phyloP scores from a whole-genome alignment of 768 basidiomycete species.

The Leccinum subtestaceum region DNA sequence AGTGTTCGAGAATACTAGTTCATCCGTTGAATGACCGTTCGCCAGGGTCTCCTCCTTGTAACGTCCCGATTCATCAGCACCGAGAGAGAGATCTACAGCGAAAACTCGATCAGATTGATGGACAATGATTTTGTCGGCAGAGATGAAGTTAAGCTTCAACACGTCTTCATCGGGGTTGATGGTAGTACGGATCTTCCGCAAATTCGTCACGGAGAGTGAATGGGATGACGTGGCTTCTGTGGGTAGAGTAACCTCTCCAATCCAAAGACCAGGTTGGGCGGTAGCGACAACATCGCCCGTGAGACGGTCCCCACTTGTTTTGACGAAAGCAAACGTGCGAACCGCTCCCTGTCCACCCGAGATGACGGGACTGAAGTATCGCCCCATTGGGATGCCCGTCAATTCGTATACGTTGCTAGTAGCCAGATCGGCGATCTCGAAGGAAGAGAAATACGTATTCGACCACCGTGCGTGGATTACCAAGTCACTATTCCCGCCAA shows the following conservation, averaged over 20 bases:
- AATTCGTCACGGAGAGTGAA: slow-evolving; percentile 42
- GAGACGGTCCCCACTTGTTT: slow-evolving; percentile 55
- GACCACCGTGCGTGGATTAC: slow-evolving; percentile 72
- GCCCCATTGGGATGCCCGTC: slow-evolving; percentile 57
- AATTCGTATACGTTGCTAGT: slow-evolving; percentile 46
- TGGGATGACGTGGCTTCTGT: slow-evolving; percentile 17
- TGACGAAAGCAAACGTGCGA: slow-evolving; percentile 61
- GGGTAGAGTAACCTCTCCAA: slow-evolving; percentile 58
- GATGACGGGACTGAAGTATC: slow-evolving; percentile 60
- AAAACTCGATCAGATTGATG: slow-evolving; percentile 53
- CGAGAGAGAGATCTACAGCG: slow-evolving; percentile 47
- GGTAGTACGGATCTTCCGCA: slow-evolving; percentile 51
- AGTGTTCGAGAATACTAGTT: slow-evolving; percentile 47
- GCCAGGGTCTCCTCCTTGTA: slow-evolving; percentile 49
- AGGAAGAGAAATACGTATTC: slow-evolving; percentile 54
- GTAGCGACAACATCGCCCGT: slow-evolving; percentile 68
- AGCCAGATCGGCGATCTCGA: slow-evolving; percentile 60
- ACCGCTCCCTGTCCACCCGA: slow-evolving; percentile 40
- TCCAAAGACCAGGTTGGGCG: slow-evolving; percentile 58
- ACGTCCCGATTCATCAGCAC: slow-evolving; percentile 45
- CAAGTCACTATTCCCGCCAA: slow-evolving; percentile 38
- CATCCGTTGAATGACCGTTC: slow-evolving; percentile 54
- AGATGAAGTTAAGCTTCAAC: slow-evolving; percentile 55
- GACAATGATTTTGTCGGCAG: slow-evolving; percentile 56
- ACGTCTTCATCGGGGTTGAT: slow-evolving; percentile 41